These are phyloP conservation scores for Phylloporus sp. DNA, from an alignment of 768 basidiomycete species.

Conservation along the genomic window DNA sequence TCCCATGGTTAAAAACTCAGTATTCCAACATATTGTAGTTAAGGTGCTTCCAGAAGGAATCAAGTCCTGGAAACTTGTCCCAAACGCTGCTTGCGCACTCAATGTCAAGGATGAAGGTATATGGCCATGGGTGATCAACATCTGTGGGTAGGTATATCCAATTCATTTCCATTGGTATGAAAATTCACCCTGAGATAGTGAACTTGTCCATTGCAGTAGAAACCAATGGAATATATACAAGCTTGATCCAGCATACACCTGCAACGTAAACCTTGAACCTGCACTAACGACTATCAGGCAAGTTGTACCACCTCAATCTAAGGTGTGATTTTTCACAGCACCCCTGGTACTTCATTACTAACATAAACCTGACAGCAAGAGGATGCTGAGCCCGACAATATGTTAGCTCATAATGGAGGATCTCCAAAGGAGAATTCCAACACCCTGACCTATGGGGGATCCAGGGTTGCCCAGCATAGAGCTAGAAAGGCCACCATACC, in stretches of 20 bases:
- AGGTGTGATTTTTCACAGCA: too few species aligned
- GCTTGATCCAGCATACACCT: background rate
- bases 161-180: too few species aligned
- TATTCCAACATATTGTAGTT: background rate
- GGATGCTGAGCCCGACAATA: too few species aligned
- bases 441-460: too few species aligned
- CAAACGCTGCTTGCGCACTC: background rate
- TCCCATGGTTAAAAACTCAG: background rate
- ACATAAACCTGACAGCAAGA: too few species aligned
- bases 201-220: background rate
- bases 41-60: background rate
- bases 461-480: too few species aligned
- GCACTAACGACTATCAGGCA: background rate
- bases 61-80: background rate
- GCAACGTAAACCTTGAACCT: background rate
- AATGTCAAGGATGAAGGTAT: background rate
- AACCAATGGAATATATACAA: background rate
- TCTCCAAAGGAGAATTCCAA: too few species aligned
- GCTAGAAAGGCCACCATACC: too few species aligned
- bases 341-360: too few species aligned
- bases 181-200: background rate
- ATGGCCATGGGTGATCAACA: background rate
- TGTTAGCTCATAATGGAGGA: too few species aligned
- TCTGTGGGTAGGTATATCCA: background rate
- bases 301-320: background rate